Percentiles rank a stretch among this genome's conserved stretches.
Evolutionary conservation across 371 early-diverging fungal species (phyloP).

Genomic region (Rhizopus arrhizus): DNA sequence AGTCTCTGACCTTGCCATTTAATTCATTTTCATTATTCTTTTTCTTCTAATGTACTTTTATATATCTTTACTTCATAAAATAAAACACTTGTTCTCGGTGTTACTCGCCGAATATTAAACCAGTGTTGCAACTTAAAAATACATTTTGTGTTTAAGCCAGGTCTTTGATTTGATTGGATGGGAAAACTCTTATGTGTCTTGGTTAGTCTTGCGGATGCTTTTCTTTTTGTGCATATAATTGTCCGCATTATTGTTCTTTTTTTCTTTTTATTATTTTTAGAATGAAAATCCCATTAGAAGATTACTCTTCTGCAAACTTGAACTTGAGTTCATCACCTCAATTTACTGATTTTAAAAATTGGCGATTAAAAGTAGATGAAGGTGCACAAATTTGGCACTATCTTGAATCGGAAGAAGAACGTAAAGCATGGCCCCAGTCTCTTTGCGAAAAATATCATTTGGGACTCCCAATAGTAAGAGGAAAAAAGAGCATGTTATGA

Average conservation of each 20-base stretch:
- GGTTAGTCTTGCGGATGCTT: too few species aligned
- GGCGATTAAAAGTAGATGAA: slow-evolving; percentile 77
- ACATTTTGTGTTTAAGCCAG: too few species aligned
- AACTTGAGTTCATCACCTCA: slow-evolving; percentile 38
- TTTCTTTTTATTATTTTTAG: not conserved
- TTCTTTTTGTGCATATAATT: not conserved
- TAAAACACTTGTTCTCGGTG: too few species aligned
- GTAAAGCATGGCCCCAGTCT: slow-evolving; percentile 74
- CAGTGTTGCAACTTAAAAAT: too few species aligned
- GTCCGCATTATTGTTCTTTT: not conserved
- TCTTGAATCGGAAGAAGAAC: slow-evolving; percentile 66
- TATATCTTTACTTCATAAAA: too few species aligned
- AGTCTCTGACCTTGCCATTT: slow-evolving; percentile 26
- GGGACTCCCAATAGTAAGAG: slow-evolving; percentile 69
- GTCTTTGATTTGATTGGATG: not conserved
- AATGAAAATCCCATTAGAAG: slow-evolving; percentile 8
- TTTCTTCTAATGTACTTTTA: not conserved
- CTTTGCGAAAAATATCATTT: slow-evolving; percentile 89
- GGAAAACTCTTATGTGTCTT: too few species aligned
- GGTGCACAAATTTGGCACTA: slow-evolving; percentile 97
- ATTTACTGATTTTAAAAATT: slow-evolving; percentile 72
- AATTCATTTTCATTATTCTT: slow-evolving; percentile 1
- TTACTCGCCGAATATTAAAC: too few species aligned
- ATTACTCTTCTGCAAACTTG: slow-evolving; percentile 39
- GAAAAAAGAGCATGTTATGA: not conserved